phyloP scores from a whole-genome alignment of 2,329 filamentous ascomycete species.

The Botryosphaeria dothidea region DNA sequence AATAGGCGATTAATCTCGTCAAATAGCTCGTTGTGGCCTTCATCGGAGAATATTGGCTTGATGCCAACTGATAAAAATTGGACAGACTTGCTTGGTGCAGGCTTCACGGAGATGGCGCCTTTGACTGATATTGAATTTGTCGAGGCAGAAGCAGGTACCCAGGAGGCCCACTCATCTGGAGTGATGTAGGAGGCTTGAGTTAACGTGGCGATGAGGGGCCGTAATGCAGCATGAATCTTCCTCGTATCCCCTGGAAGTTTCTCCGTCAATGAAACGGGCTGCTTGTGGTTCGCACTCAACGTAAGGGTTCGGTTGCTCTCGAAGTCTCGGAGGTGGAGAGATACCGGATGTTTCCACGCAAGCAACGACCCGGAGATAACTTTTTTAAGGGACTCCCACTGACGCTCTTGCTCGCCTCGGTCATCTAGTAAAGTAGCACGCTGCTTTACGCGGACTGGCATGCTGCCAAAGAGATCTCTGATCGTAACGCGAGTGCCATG shows the following conservation, averaged over 20 bases:
- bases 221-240: slow-evolving; percentile 23
- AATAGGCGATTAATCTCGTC: slow-evolving; percentile 79
- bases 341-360: slow-evolving; percentile 61
- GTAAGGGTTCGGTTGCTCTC: slow-evolving; percentile 41
- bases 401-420: slow-evolving; percentile 55
- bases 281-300: slow-evolving; percentile 23
- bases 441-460: slow-evolving; percentile 88
- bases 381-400: slow-evolving; percentile 66
- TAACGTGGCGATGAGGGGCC: slow-evolving; percentile 55
- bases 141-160: slow-evolving; percentile 71
- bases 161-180: slow-evolving; percentile 55
- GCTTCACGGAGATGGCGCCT: slow-evolving; percentile 70
- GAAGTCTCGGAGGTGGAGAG: slow-evolving; percentile 60
- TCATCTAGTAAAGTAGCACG: slow-evolving; percentile 58
- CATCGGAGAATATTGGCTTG: slow-evolving; percentile 59
- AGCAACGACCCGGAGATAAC: slow-evolving; percentile 67
- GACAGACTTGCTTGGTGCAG: slow-evolving; percentile 68
- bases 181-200: slow-evolving; percentile 65
- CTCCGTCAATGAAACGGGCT: slow-evolving; percentile 28
- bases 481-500: slow-evolving; percentile 78
- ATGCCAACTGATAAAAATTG: slow-evolving; percentile 85
- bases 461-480: slow-evolving; percentile 80
- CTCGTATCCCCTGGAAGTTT: slow-evolving; percentile 28
- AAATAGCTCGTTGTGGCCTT: slow-evolving; percentile 67
- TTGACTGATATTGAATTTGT: slow-evolving; percentile 62